Evolutionary conservation across 2,329 filamentous ascomycete genomes (phyloP), one percentile per base, ranked within the genome.

Genomic region (Monosporascus sp.): DNA sequence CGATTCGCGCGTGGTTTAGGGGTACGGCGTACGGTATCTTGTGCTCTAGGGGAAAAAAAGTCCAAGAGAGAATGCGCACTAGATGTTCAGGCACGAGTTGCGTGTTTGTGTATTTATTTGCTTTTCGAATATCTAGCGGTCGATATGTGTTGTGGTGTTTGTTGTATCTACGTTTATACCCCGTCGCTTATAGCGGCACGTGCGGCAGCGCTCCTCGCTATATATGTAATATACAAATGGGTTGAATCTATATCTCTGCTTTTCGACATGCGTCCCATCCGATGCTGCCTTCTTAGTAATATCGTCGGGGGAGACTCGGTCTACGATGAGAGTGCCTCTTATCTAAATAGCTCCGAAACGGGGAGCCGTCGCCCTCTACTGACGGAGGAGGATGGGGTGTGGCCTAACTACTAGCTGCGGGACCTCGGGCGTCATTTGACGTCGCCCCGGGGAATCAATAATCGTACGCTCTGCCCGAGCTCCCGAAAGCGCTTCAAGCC

Each of bases 191-290:
- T 43, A 11, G 40, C 40, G n/a, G 37, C 37, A 40, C n/a, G 17
- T 19, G 5, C n/a, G 37, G 37, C 37, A 8, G 16, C 16, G 16
- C 5, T 40, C 16, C 37, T 17, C 50, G 49, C 27, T 54, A 47
- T 50, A 41, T 53, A 46, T 37, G 48, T 44, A 49, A 43, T 50
- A 41, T 22, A 37, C 40, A 43, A 41, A 43, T 43, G 40, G 27
- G 27, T 31, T 31, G 27, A 31, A 31, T 43, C 14, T 16, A 43
- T 1, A 14, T 43, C 40, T 43, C 5, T 11, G n/a, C 7, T 55
- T 52, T 37, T 31, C 11, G 1, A 11, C 27, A 11, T 5, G 27
- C 27, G 9, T 31, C 27, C 27, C 9, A 5, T 31, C 9, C 9
- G 27, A 31, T 31, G 27, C 27, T 11, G 9, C 9, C 9, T 31